Base-by-base conservation (phyloP, 2,329 filamentous ascomycete species). In the Knufia petricola region DNA sequence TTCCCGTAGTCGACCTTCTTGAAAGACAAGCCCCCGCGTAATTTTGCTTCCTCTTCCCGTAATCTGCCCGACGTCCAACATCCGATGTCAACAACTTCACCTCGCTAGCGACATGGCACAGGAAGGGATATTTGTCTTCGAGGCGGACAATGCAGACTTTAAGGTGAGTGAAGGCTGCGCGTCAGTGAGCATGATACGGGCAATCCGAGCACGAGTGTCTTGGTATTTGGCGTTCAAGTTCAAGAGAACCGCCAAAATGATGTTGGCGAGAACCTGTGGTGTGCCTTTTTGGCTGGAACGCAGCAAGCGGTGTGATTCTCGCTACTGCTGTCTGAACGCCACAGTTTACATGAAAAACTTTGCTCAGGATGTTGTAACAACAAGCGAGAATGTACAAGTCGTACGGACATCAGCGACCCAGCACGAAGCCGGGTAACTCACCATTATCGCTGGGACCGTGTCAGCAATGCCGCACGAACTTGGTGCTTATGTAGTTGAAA, bases 71-170 rank as follows among this genome's bases (percentile, higher is more conserved):
- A 46, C 42, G 9, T 36, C 42, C 4, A 21, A n/a, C 30, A 34
- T 37, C 42, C 12, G 23, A 23, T 26, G 39, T 28, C 39, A 42
- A 10, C 7, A 24, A 8, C 24, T 28, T 12, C 17, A 9, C 17
- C 9, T 9, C 17, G 21, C 9, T n/a, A 26, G 12, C 24, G 30
- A 46, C 15, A 46, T 46, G 42, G 28, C 42, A 34, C 19, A 38
- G 30, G 21, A 21, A 7, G 44, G 32, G n/a, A 39, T 44, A 23
- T 44, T 47, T 9, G 44, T 47, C 19, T 47, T 47, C 34, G 44
- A 47, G 44, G 44, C 44, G 19, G 30, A 47, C 13, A 47, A 47
- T 39, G 44, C 44, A 15, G 44, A 47, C 23, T 47, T 47, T 21
- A 47, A 47, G 34, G 44, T 38, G 24, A 47, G 44, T 39, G 23